phyloP scores from a whole-genome alignment of 2,329 filamentous ascomycete genomes.

The Ustilaginoidea virens region DNA sequence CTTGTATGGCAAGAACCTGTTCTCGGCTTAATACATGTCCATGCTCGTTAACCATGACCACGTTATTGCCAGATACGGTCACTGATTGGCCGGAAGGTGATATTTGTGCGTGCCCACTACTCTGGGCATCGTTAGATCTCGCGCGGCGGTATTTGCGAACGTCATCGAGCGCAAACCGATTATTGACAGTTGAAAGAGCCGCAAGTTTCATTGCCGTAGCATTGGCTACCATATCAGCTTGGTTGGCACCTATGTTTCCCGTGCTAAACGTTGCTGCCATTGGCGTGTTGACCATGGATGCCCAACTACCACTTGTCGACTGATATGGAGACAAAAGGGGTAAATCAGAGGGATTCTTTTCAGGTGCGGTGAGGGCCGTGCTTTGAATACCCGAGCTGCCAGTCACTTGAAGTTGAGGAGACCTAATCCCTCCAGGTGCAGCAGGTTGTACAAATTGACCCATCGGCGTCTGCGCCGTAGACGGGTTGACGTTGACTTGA shows the following conservation, averaged over 20 bases:
- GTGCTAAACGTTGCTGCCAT: slow-evolving; percentile 77
- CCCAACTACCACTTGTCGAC: slow-evolving; percentile 81
- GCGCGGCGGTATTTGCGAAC: slow-evolving; percentile 90
- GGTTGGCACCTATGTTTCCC: slow-evolving; percentile 37
- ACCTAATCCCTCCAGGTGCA: slow-evolving; percentile 58
- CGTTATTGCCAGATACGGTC: slow-evolving; percentile 54
- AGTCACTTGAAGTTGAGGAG: slow-evolving; percentile 56
- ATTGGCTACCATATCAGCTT: slow-evolving; percentile 97
- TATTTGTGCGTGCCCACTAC: slow-evolving; percentile 43
- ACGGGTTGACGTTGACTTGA: slow-evolving; percentile 50
- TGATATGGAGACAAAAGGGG: slow-evolving; percentile 76
- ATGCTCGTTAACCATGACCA: slow-evolving; percentile 89
- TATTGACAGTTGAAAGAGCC: slow-evolving; percentile 93
- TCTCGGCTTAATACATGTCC: slow-evolving; percentile 77
- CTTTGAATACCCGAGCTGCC: slow-evolving; percentile 62
- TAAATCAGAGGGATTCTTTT: slow-evolving; percentile 54
- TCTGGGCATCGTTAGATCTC: slow-evolving; percentile 70
- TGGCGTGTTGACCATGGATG: slow-evolving; percentile 94
- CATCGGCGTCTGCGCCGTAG: slow-evolving; percentile 70
- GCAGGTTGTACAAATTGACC: slow-evolving; percentile 85
- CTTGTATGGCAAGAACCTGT: slow-evolving; percentile 69
- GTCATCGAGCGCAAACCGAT: slow-evolving; percentile 91
- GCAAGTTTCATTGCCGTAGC: slow-evolving; percentile 98
- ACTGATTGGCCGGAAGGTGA: slow-evolving; percentile 49
- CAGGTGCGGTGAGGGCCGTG: slow-evolving; percentile 59